Evolutionary conservation across 805 yeast species (phyloP).

Genomic region (Priceomyces haplophilus): DNA sequence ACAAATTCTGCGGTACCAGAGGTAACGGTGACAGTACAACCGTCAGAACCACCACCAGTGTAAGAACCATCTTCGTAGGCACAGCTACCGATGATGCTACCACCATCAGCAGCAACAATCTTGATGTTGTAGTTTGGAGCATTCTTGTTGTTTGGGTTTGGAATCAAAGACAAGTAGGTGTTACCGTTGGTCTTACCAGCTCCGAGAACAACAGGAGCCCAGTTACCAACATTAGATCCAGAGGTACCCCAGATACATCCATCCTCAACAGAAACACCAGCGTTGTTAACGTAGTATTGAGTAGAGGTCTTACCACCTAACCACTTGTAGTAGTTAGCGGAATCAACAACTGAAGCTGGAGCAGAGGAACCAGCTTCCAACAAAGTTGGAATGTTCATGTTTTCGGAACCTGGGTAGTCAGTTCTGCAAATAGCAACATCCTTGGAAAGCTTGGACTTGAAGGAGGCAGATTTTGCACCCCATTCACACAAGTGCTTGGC

Average conservation of each 20-base stretch:
- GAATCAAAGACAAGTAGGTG: conserved; percentile 69
- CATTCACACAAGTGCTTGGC: conserved; percentile 59
- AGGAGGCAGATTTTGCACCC: conserved; percentile 56
- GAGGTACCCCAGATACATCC: conserved; percentile 72
- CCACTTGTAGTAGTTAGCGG: conserved; percentile 59
- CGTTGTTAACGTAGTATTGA: conserved; percentile 74
- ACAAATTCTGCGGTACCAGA: conserved; percentile 82
- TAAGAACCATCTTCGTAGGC: conserved; percentile 73
- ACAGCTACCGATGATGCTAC: conserved; percentile 65
- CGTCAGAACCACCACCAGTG: conserved; percentile 71
- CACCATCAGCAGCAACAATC: conserved; percentile 47
- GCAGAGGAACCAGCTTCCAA: conserved; percentile 50
- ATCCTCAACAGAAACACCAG: conserved; percentile 69
- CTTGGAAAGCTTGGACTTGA: conserved; percentile 47
- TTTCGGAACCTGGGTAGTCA: conserved; percentile 80
- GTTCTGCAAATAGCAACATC: conserved; percentile 71
- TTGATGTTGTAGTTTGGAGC: conserved; percentile 42
- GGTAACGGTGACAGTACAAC: conserved; percentile 92
- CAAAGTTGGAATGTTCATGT: conserved; percentile 72
- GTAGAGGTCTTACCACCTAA: conserved; percentile 61
- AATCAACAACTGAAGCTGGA: conserved; percentile 59
- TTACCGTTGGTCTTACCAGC: conserved; percentile 64
- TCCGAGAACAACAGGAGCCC: conserved; percentile 79
- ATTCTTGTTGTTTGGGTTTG: conserved; percentile 66
- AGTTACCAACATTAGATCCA: conserved; percentile 65